Conservation (phyloP, 106 monocot species). For the Dioscorea alata region DNA sequence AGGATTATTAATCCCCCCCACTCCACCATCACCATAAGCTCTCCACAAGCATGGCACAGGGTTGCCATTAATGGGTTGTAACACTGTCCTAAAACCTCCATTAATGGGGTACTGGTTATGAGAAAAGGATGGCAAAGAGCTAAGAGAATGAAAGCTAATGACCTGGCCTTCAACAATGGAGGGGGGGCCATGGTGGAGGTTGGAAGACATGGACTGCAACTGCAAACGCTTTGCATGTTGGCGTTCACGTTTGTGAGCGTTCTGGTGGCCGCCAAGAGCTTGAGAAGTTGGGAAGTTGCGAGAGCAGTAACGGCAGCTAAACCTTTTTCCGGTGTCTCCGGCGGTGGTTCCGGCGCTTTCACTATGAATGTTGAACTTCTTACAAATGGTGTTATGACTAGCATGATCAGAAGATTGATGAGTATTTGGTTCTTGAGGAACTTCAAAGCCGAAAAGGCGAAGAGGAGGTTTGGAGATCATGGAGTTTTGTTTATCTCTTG, state of each 20-base stretch:
- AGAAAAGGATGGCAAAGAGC: slow-evolving; percentile 1
- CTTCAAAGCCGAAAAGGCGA: slow-evolving; percentile 47
- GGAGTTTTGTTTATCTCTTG: slow-evolving; percentile 1
- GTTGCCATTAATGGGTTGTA: slow-evolving; percentile 27
- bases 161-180: slow-evolving; percentile 6
- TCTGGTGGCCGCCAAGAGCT: slow-evolving; percentile 86
- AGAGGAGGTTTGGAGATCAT: slow-evolving; percentile 6
- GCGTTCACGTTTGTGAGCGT: slow-evolving; percentile 78
- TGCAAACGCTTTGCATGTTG: slow-evolving; percentile 80
- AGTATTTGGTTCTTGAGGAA: slow-evolving; percentile 12
- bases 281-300: slow-evolving; percentile 95
- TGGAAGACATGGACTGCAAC: slow-evolving; percentile 36
- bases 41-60: slow-evolving; percentile 20
- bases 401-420: background rate
- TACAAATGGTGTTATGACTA: background rate
- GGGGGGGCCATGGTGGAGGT: slow-evolving; percentile 27
- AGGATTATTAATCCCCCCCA: background rate
- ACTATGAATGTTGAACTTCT: too few relatives aligned
- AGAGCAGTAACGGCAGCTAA: slow-evolving; percentile 97
- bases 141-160: slow-evolving; percentile 4
- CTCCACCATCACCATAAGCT: background rate
- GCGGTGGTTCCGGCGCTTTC: background rate
- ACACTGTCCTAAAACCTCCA: slow-evolving; percentile 6
- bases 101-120: background rate
- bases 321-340: slow-evolving; percentile 28